These are phyloP conservation scores for Metschnikowia gelsemii DNA, from an alignment of 805 yeast species.

Conservation along the genomic window DNA sequence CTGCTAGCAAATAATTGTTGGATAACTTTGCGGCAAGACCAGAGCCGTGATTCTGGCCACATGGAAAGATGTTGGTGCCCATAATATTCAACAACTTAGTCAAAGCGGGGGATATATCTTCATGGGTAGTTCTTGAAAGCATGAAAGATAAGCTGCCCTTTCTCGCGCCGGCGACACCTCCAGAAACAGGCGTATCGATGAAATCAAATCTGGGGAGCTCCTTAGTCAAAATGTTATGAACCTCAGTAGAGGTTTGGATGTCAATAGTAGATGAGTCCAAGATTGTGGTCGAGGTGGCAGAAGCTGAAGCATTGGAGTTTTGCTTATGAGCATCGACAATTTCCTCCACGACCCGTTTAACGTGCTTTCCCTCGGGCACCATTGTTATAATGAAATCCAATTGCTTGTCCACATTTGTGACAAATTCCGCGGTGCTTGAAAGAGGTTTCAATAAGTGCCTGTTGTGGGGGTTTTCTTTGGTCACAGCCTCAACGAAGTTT, in stretches of 20 bases:
- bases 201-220: constrained; percentile 41
- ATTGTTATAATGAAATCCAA: constrained; percentile 48
- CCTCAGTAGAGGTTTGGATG: constrained; percentile 44
- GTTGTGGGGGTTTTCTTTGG: constrained; percentile 25
- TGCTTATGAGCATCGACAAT: constrained; percentile 33
- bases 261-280: constrained; percentile 55
- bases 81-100: constrained; percentile 34
- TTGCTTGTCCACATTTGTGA: constrained; percentile 29
- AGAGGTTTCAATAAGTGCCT: constrained; percentile 23
- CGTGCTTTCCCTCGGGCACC: constrained; percentile 57
- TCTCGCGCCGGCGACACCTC: constrained; percentile 54
- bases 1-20: constrained; percentile 52
- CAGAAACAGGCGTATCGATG: constrained; percentile 57
- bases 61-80: constrained; percentile 50
- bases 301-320: constrained; percentile 8
- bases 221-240: constrained; percentile 35
- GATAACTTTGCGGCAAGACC: constrained; percentile 57
- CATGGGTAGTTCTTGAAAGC: constrained; percentile 41
- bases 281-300: constrained; percentile 27
- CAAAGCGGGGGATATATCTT: constrained; percentile 33
- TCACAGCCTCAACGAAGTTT: constrained; percentile 26
- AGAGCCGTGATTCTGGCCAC: constrained; percentile 48
- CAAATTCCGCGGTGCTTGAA: constrained; percentile 26
- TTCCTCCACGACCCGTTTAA: constrained; percentile 39
- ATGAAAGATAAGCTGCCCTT: constrained; percentile 52